Base-by-base conservation (phyloP, 805 yeast species). In the Saturnispora zaruensis region DNA sequence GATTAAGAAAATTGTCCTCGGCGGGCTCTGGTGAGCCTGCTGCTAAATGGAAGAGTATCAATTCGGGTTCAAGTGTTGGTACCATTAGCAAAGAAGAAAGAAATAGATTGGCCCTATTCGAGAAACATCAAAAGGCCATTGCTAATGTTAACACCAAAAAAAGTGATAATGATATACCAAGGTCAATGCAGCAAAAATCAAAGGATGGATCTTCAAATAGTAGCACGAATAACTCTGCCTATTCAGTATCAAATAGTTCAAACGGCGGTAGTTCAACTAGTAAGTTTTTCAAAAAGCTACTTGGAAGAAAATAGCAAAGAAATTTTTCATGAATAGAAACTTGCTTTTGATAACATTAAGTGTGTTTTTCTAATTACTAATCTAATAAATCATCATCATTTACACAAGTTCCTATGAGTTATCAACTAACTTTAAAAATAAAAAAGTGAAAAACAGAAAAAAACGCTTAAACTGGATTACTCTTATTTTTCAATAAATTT, bases 81-180 rank as follows among this genome's bases (percentile, higher is more conserved):
- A 13, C 16, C n/a, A 24, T 51, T 5, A 16, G 36, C 6, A 51
- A 44, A 18, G 44, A 44, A 23, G 54, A 40, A 14, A 46, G 45
- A 20, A 55, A 57, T 18, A 55, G 50, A 30, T 43, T 50, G 23
- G 56, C 64, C n/a, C 55, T 65, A 16, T 57, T 65, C 44, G 68
- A 63, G 18, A 63, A 61, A 41, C 65, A 65, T 48, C 57, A 64
- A 24, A 47, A 66, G 25, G 54, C 66, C 36, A 54, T 64, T 55
- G 55, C 62, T n/a, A 55, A 61, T n/a, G 58, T 58, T 9, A 56
- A 57, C 6, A 46, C 57, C 3, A 48, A 49, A 28, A 24, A 26
- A 21, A 16, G 26, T 16, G 26, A 9, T n/a, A 21, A 24, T 24
- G 36, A 26, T 16, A 32, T 44, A 11, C 34, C 48, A 21, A 43